A percentile compares a stretch with the other conserved stretches of the same genome.
These are phyloP conservation scores for Aspergillus aculeatus DNA, from an alignment of 2,329 filamentous ascomycete genomes.

Conservation along the genomic window DNA sequence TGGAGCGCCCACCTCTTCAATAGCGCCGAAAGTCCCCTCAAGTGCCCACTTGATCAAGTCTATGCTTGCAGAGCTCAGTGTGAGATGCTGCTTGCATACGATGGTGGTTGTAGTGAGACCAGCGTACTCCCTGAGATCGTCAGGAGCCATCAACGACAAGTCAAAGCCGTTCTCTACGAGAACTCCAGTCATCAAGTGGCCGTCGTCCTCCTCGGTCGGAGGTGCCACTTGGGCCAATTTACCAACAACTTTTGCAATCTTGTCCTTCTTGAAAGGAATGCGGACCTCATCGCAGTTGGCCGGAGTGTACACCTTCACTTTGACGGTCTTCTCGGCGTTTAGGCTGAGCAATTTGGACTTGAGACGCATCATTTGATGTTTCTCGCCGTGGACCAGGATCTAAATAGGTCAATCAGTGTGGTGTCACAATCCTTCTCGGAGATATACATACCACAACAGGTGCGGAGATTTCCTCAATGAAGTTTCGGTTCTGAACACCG, in stretches of 20 bases:
- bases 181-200: slow-evolving; percentile 76
- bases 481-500: slow-evolving; percentile 90
- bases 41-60: slow-evolving; percentile 92
- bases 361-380: slow-evolving; percentile 95
- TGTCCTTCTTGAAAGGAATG: slow-evolving; percentile 94
- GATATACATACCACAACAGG: slow-evolving; percentile 77
- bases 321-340: slow-evolving; percentile 74
- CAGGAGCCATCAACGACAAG: slow-evolving; percentile 92
- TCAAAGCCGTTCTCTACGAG: slow-evolving; percentile 98
- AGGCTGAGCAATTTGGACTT: slow-evolving; percentile 94
- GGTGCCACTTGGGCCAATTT: slow-evolving; percentile 81
- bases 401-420: slow-evolving; percentile 34
- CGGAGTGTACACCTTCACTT: slow-evolving; percentile 90
- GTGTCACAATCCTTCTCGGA: neutral
- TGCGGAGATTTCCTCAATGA: slow-evolving; percentile 90
- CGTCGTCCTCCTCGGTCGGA: slow-evolving; percentile 51
- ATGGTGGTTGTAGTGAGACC: slow-evolving; percentile 96
- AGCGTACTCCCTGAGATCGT: slow-evolving; percentile 92
- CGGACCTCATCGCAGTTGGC: slow-evolving; percentile 92
- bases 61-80: slow-evolving; percentile 80
- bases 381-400: slow-evolving; percentile 96
- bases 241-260: slow-evolving; percentile 92
- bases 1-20: slow-evolving; percentile 56
- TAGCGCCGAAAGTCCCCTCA: slow-evolving; percentile 86
- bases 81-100: slow-evolving; percentile 85